Conservation (phyloP, 2,329 filamentous ascomycete species). For the Leptographium procerum region DNA sequence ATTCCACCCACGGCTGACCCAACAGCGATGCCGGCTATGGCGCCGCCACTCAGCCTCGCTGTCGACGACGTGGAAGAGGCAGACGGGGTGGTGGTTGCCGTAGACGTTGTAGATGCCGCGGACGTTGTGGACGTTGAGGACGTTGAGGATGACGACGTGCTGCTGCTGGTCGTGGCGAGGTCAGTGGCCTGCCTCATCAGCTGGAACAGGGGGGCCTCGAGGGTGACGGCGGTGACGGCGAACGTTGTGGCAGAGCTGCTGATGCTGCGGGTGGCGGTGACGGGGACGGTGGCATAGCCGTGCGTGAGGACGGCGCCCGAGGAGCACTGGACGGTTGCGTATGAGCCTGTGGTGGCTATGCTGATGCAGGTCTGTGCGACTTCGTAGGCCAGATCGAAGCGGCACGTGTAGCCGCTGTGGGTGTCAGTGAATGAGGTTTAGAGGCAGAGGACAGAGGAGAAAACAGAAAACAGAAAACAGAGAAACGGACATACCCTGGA, state of each 20-base stretch:
- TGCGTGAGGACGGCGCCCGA: conserved; percentile 1
- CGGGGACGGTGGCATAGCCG: background rate
- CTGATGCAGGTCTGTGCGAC: conserved; percentile 7
- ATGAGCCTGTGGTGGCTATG: conserved; percentile 9
- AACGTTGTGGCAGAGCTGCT: background rate
- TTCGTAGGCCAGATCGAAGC: background rate
- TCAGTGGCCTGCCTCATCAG: conserved; percentile 12
- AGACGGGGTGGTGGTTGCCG: background rate
- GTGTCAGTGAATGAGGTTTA: background rate
- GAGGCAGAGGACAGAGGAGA: background rate
- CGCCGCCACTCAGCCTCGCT: background rate
- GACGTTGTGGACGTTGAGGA: background rate
- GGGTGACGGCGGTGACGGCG: background rate
- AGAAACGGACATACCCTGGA: conserved; percentile 11
- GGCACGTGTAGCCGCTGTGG: conserved; percentile 12
- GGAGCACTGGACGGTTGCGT: conserved; percentile 11
- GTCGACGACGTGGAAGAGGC: background rate
- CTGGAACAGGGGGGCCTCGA: conserved; percentile 20
- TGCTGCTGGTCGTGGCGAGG: background rate
- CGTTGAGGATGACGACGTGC: background rate
- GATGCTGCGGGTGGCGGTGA: conserved; percentile 8
- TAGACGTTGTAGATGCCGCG: background rate
- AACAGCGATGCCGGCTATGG: background rate
- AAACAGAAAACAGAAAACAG: too few species aligned
- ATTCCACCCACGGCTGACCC: background rate